Percentiles rank a stretch among this genome's conserved stretches.
These are phyloP conservation scores for Arthrobotrys pseudoclavata DNA, from an alignment of 2,329 filamentous ascomycete species.

Conservation along the genomic window DNA sequence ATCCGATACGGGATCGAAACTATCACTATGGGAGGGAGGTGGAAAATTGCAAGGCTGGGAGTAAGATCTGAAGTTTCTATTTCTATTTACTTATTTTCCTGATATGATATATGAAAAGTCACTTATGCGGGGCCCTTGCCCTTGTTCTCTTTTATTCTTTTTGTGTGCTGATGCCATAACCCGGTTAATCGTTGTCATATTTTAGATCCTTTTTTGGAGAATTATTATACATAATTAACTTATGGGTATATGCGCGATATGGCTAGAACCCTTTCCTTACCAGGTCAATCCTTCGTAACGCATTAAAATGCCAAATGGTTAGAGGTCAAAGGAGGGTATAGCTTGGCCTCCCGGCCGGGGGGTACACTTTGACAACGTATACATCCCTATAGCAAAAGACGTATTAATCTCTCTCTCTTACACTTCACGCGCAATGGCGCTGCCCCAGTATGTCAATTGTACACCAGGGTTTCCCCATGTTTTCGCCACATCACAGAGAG, in stretches of 20 bases:
- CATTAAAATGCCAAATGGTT: not conserved
- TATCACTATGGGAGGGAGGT: not conserved
- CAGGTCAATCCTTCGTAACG: not conserved
- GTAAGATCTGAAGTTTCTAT: not conserved
- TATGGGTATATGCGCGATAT: not conserved
- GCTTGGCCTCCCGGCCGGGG: too few species aligned
- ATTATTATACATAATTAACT: not conserved
- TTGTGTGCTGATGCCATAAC: constrained; percentile 12
- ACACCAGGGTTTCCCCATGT: too few species aligned
- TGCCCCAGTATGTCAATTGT: too few species aligned
- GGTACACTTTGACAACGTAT: constrained; percentile 13
- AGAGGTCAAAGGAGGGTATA: too few species aligned
- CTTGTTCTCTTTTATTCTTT: not conserved
- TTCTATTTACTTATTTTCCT: not conserved
- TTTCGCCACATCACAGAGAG: too few species aligned
- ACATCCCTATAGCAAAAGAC: not conserved
- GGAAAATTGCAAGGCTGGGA: constrained; percentile 12
- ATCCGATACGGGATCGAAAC: not conserved
- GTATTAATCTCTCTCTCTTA: not conserved
- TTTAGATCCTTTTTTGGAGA: not conserved
- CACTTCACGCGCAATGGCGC: not conserved
- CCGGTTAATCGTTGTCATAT: constrained; percentile 16
- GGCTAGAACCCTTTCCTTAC: not conserved
- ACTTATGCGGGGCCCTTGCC: constrained; percentile 19
- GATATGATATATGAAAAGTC: not conserved